Percentiles rank a stretch among this genome's conserved stretches.
These are phyloP conservation scores for Cinnamomum chago DNA, from an alignment of 164 flowering plant genomes.

Conservation along the genomic window DNA sequence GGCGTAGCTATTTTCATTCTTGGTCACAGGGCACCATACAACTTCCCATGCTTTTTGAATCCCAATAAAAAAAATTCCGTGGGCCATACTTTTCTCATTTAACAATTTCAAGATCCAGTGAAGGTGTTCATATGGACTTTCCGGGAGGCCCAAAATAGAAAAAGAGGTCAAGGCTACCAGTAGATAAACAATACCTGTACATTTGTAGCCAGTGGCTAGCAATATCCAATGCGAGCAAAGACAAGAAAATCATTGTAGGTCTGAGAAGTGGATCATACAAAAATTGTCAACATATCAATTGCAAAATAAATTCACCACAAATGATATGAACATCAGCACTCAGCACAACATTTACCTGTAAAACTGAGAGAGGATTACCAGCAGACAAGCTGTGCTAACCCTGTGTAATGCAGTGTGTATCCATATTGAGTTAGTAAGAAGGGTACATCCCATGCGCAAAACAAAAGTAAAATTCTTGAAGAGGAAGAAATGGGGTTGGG, in stretches of 20 bases:
- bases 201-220: conserved; percentile 98
- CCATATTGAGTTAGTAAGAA: not conserved
- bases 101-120: not conserved
- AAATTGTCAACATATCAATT: not conserved
- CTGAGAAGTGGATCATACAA: conserved; percentile 31
- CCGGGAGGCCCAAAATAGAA: not conserved
- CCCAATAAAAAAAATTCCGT: not conserved
- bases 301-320: not conserved
- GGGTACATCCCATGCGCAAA: not conserved
- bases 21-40: no score
- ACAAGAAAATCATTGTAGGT: conserved; percentile 73
- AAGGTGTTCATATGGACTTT: not conserved
- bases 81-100: no score
- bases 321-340: conserved; percentile 8
- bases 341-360: conserved; percentile 43
- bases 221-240: conserved; percentile 81
- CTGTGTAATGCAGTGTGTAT: conserved; percentile 31
- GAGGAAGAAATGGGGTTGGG: not conserved
- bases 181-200: conserved; percentile 63
- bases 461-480: not conserved
- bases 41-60: not conserved
- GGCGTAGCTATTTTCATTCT: no score
- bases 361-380: conserved; percentile 81
- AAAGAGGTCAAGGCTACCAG: not conserved
- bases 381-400: conserved; percentile 92